These are phyloP conservation scores for Lactarius indigo DNA, from an alignment of 768 basidiomycete genomes.

Conservation along the genomic window DNA sequence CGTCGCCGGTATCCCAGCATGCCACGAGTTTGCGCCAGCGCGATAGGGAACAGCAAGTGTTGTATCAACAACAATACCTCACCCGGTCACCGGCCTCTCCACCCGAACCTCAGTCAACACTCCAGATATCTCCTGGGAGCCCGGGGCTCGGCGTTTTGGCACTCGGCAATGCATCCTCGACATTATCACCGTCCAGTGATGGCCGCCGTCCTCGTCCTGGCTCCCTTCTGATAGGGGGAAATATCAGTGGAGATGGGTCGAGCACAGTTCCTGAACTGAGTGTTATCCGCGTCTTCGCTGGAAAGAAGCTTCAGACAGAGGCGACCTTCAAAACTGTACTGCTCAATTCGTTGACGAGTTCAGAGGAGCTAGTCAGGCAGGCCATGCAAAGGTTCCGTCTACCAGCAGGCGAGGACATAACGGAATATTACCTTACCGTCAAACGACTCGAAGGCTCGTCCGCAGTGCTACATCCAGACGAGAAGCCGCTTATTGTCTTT, in stretches of 20 bases:
- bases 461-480: constrained; percentile 63
- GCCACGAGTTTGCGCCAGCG: constrained; percentile 72
- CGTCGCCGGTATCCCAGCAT: constrained; percentile 52
- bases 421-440: constrained; percentile 83
- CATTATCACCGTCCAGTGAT: constrained; percentile 43
- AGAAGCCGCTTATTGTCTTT: constrained; percentile 87
- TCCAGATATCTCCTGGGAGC: constrained; percentile 73
- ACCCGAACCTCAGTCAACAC: constrained; percentile 68
- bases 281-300: constrained; percentile 95
- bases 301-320: constrained; percentile 84
- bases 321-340: constrained; percentile 98
- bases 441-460: constrained; percentile 90
- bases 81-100: constrained; percentile 79
- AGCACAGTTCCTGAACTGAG: constrained; percentile 76
- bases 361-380: constrained; percentile 82
- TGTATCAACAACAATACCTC: constrained; percentile 83
- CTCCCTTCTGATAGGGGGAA: constrained; percentile 65
- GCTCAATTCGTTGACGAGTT: constrained; percentile 81
- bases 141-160: constrained; percentile 49
- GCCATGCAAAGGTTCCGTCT: constrained; percentile 93
- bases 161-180: constrained; percentile 40
- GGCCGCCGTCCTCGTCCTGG: constrained; percentile 63
- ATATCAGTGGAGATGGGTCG: constrained; percentile 58
- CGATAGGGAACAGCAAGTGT: constrained; percentile 83
- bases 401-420: constrained; percentile 53